phyloP scores from a whole-genome alignment of 129 eudicot genomes.

The Pittosporum tobira region DNA sequence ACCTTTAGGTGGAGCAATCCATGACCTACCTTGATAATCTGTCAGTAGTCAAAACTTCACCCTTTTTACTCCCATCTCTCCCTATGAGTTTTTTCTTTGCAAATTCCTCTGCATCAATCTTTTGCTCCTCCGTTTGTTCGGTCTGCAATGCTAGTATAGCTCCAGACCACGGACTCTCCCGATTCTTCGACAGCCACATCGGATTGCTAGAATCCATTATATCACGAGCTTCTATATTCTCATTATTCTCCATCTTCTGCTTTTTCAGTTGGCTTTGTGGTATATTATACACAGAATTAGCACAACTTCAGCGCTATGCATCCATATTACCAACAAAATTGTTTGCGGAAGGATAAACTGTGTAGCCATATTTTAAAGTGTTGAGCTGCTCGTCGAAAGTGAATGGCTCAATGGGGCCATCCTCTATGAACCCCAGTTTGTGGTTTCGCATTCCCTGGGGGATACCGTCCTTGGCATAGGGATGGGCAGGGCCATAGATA shows the following conservation, averaged over 20 bases:
- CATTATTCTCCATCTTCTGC: conserved; percentile 33
- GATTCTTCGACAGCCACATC: conserved; percentile 62
- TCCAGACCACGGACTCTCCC: conserved; percentile 92
- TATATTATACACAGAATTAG: conserved; percentile 58
- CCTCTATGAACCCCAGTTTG: conserved; percentile 81
- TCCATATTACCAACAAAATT: conserved; percentile 78
- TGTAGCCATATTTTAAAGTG: conserved; percentile 77
- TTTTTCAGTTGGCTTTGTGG: conserved; percentile 72
- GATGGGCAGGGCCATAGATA: conserved; percentile 81
- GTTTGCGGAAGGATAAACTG: conserved; percentile 71
- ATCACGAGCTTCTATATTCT: too few species aligned
- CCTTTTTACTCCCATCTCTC: conserved; percentile 71
- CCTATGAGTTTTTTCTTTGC: conserved; percentile 83
- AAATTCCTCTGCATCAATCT: conserved; percentile 84
- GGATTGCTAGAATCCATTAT: too few species aligned
- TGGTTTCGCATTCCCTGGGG: conserved; percentile 95
- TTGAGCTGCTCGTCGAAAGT: conserved; percentile 83
- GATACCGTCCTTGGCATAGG: conserved; percentile 92
- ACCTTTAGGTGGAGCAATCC: conserved; percentile 94
- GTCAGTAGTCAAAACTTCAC: too few species aligned
- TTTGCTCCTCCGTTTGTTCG: conserved; percentile 86
- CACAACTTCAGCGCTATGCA: conserved; percentile 29
- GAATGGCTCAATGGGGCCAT: conserved; percentile 62
- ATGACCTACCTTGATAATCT: conserved; percentile 94
- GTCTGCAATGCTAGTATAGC: conserved; percentile 70